Evolutionary conservation across 306 rosid species (phyloP), one percentile per base, ranked within the genome.

Genomic region (Dalbergia cochinchinensis): DNA sequence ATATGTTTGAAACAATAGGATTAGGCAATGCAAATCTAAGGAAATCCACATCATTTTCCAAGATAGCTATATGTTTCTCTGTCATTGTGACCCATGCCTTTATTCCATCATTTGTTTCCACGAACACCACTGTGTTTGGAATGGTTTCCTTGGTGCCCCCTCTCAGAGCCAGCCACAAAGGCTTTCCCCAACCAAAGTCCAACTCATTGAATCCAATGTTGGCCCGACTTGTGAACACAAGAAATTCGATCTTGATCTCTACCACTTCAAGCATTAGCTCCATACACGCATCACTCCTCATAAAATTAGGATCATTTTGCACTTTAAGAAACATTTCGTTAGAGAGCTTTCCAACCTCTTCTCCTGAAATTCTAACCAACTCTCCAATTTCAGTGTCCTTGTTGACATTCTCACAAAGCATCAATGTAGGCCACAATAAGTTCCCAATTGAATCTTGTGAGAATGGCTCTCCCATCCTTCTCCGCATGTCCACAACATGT

Each of bases 181-280:
- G 91, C 70, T 44, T 85, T 13, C 94, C 92, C 87, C 78, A 66
- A 12, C 92, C 92, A 73, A 91, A 90, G 59, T 87, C 78, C n/a
- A 85, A 2, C 5, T 83, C 77, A 11, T 62, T 39, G 55, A 88
- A 87, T 65, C 83, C 89, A 76, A 87, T 74, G 16, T 78, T 45
- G 3, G 53, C 74, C 92, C 91, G 87, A 16, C 86, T 82, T 18
- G 91, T 85, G 76, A 88, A 88, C 15, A 73, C 73, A 33, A 82
- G 85, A 51, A 5, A 73, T 69, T 2, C 87, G 82, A 6, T 76
- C 41, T 4, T 71, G 3, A 8, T 9, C 0, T 18, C 84, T 35
- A 85, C 14, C 1, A 35, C 71, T 51, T 77, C 88, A 11, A 78
- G 63, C 76, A 77, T 65, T 51, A 79, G 67, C 19, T 82, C 20